Evolutionary conservation across 352 stramenopile genomes (phyloP).

Genomic region (Phytophthora foliorum): DNA sequence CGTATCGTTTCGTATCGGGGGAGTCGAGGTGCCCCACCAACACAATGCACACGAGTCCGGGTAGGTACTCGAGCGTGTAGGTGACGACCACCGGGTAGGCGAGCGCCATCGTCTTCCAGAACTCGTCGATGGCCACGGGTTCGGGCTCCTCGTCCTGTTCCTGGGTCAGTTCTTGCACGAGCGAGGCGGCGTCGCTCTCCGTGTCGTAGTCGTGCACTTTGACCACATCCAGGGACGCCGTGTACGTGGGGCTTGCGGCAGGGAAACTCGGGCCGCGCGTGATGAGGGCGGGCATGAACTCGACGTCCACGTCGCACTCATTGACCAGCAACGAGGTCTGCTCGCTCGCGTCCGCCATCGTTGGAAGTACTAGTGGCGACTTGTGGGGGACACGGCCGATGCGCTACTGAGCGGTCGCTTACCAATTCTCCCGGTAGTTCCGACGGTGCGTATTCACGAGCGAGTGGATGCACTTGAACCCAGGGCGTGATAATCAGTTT

Average conservation of each 20-base stretch:
- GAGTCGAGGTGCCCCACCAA: slow-evolving; percentile 74
- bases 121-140: slow-evolving; percentile 52
- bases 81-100: slow-evolving; percentile 61
- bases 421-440: neutral
- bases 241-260: slow-evolving; percentile 59
- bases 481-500: neutral
- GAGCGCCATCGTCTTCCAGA: slow-evolving; percentile 53
- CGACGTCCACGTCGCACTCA: slow-evolving; percentile 29
- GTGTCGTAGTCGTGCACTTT: slow-evolving; percentile 51
- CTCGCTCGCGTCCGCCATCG: slow-evolving; percentile 25
- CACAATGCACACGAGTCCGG: slow-evolving; percentile 68
- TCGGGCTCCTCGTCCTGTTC: slow-evolving; percentile 50
- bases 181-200: slow-evolving; percentile 31
- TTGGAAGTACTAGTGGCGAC: neutral
- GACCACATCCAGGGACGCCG: slow-evolving; percentile 47
- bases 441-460: neutral
- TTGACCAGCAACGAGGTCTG: slow-evolving; percentile 26
- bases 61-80: slow-evolving; percentile 64
- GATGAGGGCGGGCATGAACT: slow-evolving; percentile 49
- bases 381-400: neutral
- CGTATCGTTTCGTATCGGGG: slow-evolving; percentile 59
- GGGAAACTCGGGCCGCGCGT: slow-evolving; percentile 63
- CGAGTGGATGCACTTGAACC: slow-evolving; percentile 1
- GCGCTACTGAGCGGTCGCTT: slow-evolving; percentile 2
- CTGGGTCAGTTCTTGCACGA: slow-evolving; percentile 32